Evolutionary conservation across 2,329 filamentous ascomycete species (phyloP), one percentile per base, ranked within the genome.

Genomic region (Pseudocercospora vitis): DNA sequence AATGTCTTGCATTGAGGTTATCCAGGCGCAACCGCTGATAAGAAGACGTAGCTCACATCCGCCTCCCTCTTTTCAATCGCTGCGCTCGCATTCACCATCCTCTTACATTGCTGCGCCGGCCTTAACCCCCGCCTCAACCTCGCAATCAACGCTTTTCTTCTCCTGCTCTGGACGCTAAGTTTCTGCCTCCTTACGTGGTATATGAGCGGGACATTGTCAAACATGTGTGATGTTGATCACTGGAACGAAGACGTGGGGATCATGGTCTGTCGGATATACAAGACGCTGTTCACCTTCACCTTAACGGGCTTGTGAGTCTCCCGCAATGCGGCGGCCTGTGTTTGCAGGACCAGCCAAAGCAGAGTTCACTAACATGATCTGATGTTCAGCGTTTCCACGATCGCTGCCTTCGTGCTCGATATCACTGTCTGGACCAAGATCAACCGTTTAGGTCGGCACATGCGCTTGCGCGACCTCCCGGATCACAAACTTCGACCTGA

Each of bases 241-340:
- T 84, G 81, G 81, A 74, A 75, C n/a, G 76, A 76, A 28, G 72
- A 76, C 1, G 73, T 75, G 2, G 82, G 81, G 2, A 75, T 83
- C 50, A 75, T 76, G 66, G 74, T 84, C 42, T 84, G 81, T 64
- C 69, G 78, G 49, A 71, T 76, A 52, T 85, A 83, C 74, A 84
- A 84, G 68, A 76, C 78, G 8, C 69, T 84, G n/a, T 84, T 82
- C 68, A 70, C 76, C 26, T 84, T 84, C 65, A 73, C 75, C 3
- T 62, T 81, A 23, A 57, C 79, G 24, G 80, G 78, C 16, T 56
- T 74, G 65, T 75, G 59, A 51, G 70, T 69, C 53, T 62, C 33
- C 18, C 7, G 33, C 33, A 14, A 37, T 19, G 33, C 4, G 14
- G 4, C 16, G 16, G 33, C 33, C 21, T 37, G n/a, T n/a, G n/a